These are phyloP conservation scores for Rachicladosporium sp. DNA, from an alignment of 2,329 filamentous ascomycete genomes.

Conservation along the genomic window DNA sequence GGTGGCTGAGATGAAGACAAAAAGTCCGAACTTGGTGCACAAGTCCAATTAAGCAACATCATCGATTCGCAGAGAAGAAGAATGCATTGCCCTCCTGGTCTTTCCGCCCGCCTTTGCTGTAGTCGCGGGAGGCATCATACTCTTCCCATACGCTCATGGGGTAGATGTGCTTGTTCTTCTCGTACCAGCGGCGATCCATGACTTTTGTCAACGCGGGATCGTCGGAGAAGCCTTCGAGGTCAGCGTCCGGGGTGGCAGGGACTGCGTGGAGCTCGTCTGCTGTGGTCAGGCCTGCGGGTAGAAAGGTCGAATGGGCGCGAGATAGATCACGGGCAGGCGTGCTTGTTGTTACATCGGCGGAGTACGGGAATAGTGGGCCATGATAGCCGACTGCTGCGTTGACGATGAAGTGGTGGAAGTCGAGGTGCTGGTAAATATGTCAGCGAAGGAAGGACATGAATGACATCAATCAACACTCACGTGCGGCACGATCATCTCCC, in stretches of 20 bases:
- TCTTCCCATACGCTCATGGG: slow-evolving; percentile 92
- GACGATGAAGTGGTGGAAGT: slow-evolving; percentile 93
- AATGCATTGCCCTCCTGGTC: slow-evolving; percentile 86
- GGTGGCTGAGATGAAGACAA: slow-evolving; percentile 7
- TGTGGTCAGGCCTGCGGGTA: slow-evolving; percentile 9
- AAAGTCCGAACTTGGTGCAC: neutral
- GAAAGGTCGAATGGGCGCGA: neutral
- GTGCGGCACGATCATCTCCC: slow-evolving; percentile 85
- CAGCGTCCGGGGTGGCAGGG: slow-evolving; percentile 28
- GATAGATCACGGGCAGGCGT: slow-evolving; percentile 23
- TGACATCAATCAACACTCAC: slow-evolving; percentile 42
- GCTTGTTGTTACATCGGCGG: slow-evolving; percentile 34
- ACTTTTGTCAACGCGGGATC: slow-evolving; percentile 82
- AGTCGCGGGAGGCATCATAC: slow-evolving; percentile 83
- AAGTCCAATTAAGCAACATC: neutral
- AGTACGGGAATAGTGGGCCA: slow-evolving; percentile 68
- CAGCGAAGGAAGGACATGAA: slow-evolving; percentile 2
- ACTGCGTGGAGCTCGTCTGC: slow-evolving; percentile 3
- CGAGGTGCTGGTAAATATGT: slow-evolving; percentile 59
- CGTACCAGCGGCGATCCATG: slow-evolving; percentile 92
- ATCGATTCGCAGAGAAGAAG: slow-evolving; percentile 39
- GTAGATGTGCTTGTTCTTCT: slow-evolving; percentile 96
- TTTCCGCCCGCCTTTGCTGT: slow-evolving; percentile 62
- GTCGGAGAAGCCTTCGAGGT: slow-evolving; percentile 60
- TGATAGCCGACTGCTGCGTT: slow-evolving; percentile 70